These are phyloP conservation scores for Epichloe sylvatica DNA, from an alignment of 2,329 filamentous ascomycete species.

Conservation along the genomic window DNA sequence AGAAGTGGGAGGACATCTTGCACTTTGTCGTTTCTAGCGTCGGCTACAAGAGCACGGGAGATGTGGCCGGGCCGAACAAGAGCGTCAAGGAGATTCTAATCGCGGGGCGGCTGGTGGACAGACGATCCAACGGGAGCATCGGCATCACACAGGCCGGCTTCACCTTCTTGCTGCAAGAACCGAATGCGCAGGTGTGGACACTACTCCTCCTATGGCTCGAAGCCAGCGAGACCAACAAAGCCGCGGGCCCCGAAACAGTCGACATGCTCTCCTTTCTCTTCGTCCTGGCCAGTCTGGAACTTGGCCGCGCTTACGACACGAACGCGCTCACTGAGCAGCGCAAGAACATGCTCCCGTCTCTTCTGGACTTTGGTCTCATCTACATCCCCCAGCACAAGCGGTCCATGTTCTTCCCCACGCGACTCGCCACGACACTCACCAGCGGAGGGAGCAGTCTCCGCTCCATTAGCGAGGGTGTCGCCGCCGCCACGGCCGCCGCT, in stretches of 20 bases:
- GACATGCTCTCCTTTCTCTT: constrained; percentile 96
- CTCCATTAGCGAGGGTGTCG: constrained; percentile 53
- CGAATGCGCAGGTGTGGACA: constrained; percentile 95
- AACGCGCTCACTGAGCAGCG: constrained; percentile 69
- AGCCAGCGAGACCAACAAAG: constrained; percentile 46
- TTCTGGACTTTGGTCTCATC: constrained; percentile 85
- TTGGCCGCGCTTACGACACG: constrained; percentile 83
- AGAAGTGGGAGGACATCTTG: constrained; percentile 89
- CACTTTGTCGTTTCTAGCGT: constrained; percentile 86
- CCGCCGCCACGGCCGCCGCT: constrained; percentile 45
- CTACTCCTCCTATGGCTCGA: constrained; percentile 87
- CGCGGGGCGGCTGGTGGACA: constrained; percentile 66
- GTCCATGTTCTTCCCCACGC: constrained; percentile 71
- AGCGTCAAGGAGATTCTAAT: constrained; percentile 77
- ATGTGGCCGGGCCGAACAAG: constrained; percentile 45
- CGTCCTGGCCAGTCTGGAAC: constrained; percentile 81
- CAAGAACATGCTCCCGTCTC: constrained; percentile 74
- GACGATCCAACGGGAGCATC: constrained; percentile 46
- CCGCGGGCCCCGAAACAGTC: constrained; percentile 66
- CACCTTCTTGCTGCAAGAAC: constrained; percentile 84
- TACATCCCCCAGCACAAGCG: constrained; percentile 50
- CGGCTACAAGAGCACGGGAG: constrained; percentile 35
- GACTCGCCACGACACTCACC: constrained; percentile 86
- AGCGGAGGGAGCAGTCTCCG: constrained; percentile 63
- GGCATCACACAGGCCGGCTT: constrained; percentile 89